phyloP scores from a whole-genome alignment of 2,329 filamentous ascomycete species.

The Alternaria brassicae region DNA sequence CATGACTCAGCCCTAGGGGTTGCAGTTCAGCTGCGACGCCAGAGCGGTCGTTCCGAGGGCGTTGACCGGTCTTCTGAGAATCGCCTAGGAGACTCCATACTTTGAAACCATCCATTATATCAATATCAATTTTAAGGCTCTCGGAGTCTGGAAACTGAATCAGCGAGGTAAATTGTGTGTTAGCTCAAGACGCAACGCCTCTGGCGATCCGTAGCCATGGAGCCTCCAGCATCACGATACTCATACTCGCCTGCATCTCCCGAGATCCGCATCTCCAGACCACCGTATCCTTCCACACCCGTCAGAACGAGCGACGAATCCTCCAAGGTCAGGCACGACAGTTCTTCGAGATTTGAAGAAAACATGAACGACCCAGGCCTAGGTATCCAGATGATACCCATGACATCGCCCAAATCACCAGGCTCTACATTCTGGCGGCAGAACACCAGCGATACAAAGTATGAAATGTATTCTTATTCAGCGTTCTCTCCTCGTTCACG shows the following conservation, averaged over 20 bases:
- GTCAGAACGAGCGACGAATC: slow-evolving; percentile 27
- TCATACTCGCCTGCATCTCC: slow-evolving; percentile 29
- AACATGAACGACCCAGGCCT: slow-evolving; percentile 30
- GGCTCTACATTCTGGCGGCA: slow-evolving; percentile 27
- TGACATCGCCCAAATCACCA: slow-evolving; percentile 33
- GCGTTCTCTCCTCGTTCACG: slow-evolving; percentile 16
- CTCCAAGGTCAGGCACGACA: slow-evolving; percentile 14
- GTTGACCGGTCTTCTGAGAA: slow-evolving; percentile 8
- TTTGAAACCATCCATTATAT: not conserved
- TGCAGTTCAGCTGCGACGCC: slow-evolving; percentile 20
- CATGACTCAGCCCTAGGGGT: slow-evolving; percentile 23
- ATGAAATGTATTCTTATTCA: slow-evolving; percentile 29
- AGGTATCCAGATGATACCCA: slow-evolving; percentile 37
- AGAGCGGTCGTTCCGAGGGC: not conserved
- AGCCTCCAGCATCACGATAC: slow-evolving; percentile 6
- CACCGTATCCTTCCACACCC: slow-evolving; percentile 26
- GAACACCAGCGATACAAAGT: slow-evolving; percentile 20
- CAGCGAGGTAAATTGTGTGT: not conserved
- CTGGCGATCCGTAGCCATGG: slow-evolving; percentile 7
- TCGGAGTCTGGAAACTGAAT: not conserved
- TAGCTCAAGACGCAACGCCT: not conserved
- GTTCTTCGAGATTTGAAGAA: slow-evolving; percentile 27
- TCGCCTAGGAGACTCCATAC: not conserved
- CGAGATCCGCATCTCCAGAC: slow-evolving; percentile 21
- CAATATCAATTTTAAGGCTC: not conserved